phyloP scores from a whole-genome alignment of 352 stramenopile species.

The Phytophthora melonis region DNA sequence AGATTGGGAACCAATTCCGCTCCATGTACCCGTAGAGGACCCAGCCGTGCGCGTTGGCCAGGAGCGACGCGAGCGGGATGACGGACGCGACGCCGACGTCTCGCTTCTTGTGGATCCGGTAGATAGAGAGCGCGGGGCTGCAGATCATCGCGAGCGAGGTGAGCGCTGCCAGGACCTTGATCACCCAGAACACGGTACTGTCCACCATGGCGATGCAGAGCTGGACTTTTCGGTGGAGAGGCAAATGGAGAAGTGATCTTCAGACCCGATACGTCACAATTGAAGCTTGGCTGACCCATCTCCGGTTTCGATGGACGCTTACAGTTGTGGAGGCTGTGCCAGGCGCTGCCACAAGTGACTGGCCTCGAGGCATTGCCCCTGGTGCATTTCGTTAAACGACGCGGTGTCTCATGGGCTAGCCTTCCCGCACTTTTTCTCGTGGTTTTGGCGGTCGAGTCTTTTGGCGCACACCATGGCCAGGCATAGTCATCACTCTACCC shows the following conservation, averaged over 20 bases:
- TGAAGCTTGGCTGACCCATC: not conserved
- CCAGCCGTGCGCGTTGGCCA: slow-evolving; percentile 47
- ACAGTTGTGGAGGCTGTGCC: not conserved
- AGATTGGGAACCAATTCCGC: slow-evolving; percentile 54
- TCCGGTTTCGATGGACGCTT: slow-evolving; percentile 1
- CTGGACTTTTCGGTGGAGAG: not conserved
- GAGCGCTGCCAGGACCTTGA: slow-evolving; percentile 38
- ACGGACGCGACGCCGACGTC: slow-evolving; percentile 44
- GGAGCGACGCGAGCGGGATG: slow-evolving; percentile 45
- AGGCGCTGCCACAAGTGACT: not conserved
- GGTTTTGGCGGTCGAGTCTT: not conserved
- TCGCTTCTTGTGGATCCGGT: slow-evolving; percentile 42
- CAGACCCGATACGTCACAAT: not conserved
- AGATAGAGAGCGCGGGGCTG: slow-evolving; percentile 43
- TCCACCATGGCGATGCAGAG: slow-evolving; percentile 16
- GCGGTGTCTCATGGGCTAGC: not conserved
- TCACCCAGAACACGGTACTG: slow-evolving; percentile 25
- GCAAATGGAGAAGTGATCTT: slow-evolving; percentile 15
- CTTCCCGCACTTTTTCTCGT: slow-evolving; percentile 16
- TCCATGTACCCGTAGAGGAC: slow-evolving; percentile 52
- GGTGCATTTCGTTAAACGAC: not conserved
- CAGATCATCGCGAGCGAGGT: slow-evolving; percentile 47
- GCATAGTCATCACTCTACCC: not conserved
- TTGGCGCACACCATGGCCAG: not conserved
- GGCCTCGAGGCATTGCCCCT: not conserved